These are phyloP conservation scores for Gossypium australe DNA, from an alignment of 345 rosid genomes.

Conservation along the genomic window DNA sequence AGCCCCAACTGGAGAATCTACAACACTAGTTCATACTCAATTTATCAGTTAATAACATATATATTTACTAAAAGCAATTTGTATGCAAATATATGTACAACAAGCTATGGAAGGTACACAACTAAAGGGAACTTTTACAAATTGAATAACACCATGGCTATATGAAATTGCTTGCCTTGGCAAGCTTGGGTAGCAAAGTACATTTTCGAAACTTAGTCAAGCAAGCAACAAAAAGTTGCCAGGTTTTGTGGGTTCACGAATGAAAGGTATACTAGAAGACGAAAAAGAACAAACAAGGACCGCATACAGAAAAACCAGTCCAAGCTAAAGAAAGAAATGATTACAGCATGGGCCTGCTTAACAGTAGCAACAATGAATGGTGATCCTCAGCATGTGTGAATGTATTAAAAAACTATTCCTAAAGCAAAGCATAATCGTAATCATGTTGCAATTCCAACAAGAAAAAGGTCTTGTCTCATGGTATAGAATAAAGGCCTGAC, in stretches of 20 bases:
- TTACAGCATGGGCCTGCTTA: background rate
- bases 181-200: background rate
- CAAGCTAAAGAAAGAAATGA: background rate
- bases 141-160: background rate
- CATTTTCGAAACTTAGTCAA: background rate
- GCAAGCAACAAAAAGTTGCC: background rate
- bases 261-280: background rate
- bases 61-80: background rate
- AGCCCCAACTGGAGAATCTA: background rate
- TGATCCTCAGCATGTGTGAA: background rate
- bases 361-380: background rate
- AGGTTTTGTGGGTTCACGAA: background rate
- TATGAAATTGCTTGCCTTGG: background rate
- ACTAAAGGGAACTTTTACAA: background rate
- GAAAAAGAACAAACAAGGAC: background rate
- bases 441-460: background rate
- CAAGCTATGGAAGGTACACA: background rate
- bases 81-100: background rate
- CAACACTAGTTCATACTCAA: background rate
- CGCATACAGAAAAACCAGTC: background rate
- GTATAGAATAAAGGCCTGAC: background rate
- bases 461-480: background rate
- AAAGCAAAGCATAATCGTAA: background rate
- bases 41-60: background rate
- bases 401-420: background rate